Percentiles rank a stretch among this genome's conserved stretches.
phyloP scores from a whole-genome alignment of 441 rosid genomes.

The Rhodomyrtus psidioides region DNA sequence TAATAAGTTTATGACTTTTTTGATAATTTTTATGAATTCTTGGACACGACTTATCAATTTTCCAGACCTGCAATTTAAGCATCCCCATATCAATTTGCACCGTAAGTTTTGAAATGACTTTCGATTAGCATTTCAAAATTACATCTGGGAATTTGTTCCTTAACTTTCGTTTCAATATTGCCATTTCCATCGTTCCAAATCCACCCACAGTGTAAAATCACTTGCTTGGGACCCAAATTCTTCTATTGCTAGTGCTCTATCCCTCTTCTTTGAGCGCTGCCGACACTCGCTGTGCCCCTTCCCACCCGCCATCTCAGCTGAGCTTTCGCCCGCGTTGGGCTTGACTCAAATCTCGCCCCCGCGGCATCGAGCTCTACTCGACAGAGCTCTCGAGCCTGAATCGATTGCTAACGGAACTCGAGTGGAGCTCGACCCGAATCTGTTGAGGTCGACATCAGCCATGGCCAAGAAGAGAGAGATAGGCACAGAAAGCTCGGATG shows the following conservation, averaged over 20 bases:
- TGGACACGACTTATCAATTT: background rate
- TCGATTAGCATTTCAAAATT: background rate
- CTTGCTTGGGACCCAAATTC: background rate
- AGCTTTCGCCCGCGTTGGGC: background rate
- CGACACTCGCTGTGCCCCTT: background rate
- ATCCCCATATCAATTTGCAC: background rate
- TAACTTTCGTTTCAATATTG: background rate
- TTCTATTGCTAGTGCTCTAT: background rate
- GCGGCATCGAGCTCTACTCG: background rate
- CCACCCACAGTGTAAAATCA: background rate
- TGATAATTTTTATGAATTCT: background rate
- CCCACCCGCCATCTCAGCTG: background rate
- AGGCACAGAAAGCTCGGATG: background rate
- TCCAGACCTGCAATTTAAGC: background rate
- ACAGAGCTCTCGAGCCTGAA: background rate
- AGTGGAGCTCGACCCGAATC: background rate
- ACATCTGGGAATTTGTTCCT: background rate
- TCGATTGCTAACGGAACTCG: background rate
- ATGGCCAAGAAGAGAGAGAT: background rate
- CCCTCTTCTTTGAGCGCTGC: background rate
- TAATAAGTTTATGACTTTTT: no score
- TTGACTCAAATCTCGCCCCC: background rate
- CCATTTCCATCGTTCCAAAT: background rate
- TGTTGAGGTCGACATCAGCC: background rate
- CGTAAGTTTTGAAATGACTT: background rate